Evolutionary conservation across 176 grass and related monocot genomes (phyloP).

Genomic region (Carex pumila): DNA sequence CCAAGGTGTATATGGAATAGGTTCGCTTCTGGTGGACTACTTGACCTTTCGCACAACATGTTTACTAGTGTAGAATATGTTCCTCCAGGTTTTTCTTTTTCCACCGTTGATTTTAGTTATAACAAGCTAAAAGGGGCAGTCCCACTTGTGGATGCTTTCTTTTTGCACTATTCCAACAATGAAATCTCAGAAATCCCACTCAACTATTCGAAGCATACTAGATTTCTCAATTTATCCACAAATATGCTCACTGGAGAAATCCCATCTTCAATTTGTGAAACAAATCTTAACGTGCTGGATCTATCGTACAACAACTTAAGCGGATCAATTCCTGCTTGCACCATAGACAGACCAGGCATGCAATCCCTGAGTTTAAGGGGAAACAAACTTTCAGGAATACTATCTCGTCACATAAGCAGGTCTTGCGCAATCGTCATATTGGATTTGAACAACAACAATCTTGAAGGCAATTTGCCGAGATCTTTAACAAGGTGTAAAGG

Average conservation of each 20-base stretch:
- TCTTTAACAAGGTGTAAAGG: too few relatives aligned
- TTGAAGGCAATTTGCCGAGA: too few relatives aligned
- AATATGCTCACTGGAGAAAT: conserved; percentile 18
- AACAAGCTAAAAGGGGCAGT: not conserved
- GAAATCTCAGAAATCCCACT: not conserved
- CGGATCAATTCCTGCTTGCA: not conserved
- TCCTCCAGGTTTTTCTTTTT: not conserved
- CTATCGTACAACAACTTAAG: conserved; percentile 29
- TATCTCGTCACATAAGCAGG: not conserved
- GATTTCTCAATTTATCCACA: not conserved
- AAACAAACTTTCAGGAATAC: conserved; percentile 22
- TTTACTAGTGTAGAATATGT: not conserved
- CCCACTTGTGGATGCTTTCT: not conserved
- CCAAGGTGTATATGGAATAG: conserved; percentile 29
- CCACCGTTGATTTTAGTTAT: not conserved
- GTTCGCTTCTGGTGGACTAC: not conserved
- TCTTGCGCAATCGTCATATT: not conserved
- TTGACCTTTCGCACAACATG: not conserved
- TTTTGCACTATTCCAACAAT: not conserved
- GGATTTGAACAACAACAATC: conserved; percentile 15
- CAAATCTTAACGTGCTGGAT: not conserved
- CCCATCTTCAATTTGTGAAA: conserved; percentile 13
- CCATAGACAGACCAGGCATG: not conserved
- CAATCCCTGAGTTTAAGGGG: conserved; percentile 3
- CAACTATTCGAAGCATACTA: not conserved